A percentile compares a stretch with the other conserved stretches of the same genome.
phyloP scores from a whole-genome alignment of 1,284 basidiomycete species.

The Ganoderma resinaceum region DNA sequence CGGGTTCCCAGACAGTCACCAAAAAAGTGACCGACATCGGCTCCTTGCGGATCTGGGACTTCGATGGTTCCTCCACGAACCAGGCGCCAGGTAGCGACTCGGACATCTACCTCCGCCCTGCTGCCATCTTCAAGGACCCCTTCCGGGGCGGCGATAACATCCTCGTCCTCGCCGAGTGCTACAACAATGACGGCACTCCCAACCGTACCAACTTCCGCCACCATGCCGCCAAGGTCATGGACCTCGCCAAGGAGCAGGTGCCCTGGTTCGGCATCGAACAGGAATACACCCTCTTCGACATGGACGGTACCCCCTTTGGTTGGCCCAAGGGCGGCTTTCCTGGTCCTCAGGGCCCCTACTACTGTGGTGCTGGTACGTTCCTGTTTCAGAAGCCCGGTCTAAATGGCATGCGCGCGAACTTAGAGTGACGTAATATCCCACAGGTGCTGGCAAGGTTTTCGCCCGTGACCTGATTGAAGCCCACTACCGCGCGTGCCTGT shows the following conservation, averaged over 20 bases:
- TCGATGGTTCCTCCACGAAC: conserved; percentile 97
- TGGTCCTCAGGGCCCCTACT: conserved; percentile 99
- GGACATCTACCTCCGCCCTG: conserved; percentile 97
- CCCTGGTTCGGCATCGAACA: conserved; percentile 99
- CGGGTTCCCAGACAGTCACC: conserved; percentile 68
- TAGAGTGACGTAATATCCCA: conserved; percentile 20
- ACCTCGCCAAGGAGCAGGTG: conserved; percentile 78
- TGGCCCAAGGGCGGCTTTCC: conserved; percentile 99
- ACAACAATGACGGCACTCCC: conserved; percentile 99
- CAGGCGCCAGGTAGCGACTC: conserved; percentile 96
- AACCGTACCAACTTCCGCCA: conserved; percentile 98
- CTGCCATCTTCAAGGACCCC: conserved; percentile 97
- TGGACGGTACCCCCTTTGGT: conserved; percentile 90
- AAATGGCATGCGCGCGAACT: conserved; percentile 1
- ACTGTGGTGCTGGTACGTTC: conserved; percentile 95
- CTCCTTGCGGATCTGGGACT: conserved; percentile 97
- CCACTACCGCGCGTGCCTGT: conserved; percentile 97
- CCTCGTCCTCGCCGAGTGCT: conserved; percentile 95
- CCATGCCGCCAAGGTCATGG: conserved; percentile 92
- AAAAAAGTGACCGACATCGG: conserved; percentile 87
- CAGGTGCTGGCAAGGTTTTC: conserved; percentile 95
- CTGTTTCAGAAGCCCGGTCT: conserved; percentile 40
- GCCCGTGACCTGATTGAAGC: conserved; percentile 99
- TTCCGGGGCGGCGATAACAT: conserved; percentile 99
- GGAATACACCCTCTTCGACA: conserved; percentile 98